Base-by-base conservation (phyloP, 179 eudicot genomes). In the Heliamphora pulchella region DNA sequence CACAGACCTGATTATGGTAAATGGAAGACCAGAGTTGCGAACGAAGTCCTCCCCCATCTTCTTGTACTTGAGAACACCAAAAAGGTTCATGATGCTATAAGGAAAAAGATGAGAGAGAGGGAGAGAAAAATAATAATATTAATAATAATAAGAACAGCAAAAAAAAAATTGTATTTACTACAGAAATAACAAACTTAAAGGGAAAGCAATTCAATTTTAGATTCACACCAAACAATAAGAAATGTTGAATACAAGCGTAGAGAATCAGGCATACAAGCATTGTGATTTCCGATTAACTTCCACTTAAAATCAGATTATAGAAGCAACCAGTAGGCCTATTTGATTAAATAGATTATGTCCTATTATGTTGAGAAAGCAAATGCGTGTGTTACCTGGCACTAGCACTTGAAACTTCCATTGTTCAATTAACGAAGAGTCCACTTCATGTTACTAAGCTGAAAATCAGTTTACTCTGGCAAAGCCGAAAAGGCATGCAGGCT, bases 1-100 rank as follows among this genome's bases (percentile, higher is more conserved):
- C 75, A 57, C 71, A 44, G 20, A 93, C 99, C 99, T 94, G 86
- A 96, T 92, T 81, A 96, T 94, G 59, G 99, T 96, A 81, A 75
- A 96, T 48, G 99, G 99, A 82, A 92, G 85, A 69, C 98, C 98
- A 75, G 98, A 94, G 58, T 83, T 86, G 71, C 92, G 85, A 83
- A 96, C 91, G 71, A 91, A 90, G 81, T 96, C 99, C 87, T 96
- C 99, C 50, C 93, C 99, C 98, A 94, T 94, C 86, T 92, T 96
- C 86, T 96, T 96, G 81, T 91, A 96, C 85, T 94, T 94, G 72
- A 96, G 92, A 82, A 96, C 99, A 54, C 99, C 99, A 82, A 94
- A 96, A 61, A 96, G 94, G 90, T 96, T 96, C 99, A 96, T 96
- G 82, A 96, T 85, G 86, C 99, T 96, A 63, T 58, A 72, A 4